A percentile compares a stretch with the other conserved stretches of the same genome.
These are phyloP conservation scores for Tylopilus intermedius DNA, from an alignment of 768 basidiomycete species.

Conservation along the genomic window DNA sequence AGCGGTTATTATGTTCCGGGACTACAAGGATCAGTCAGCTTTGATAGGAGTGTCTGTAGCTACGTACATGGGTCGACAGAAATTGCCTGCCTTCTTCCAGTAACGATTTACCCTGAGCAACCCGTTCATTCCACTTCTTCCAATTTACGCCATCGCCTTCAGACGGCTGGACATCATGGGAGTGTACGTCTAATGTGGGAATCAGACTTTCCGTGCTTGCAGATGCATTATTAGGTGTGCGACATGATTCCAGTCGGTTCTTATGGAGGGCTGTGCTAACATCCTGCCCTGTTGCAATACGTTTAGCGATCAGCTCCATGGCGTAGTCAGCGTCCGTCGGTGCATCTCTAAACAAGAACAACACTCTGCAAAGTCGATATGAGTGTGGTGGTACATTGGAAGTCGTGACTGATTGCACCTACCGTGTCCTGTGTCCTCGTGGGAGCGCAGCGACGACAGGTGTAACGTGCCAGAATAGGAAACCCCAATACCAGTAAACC, in stretches of 20 bases:
- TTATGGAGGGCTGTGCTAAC: constrained; percentile 33
- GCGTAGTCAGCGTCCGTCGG: constrained; percentile 70
- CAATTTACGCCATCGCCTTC: constrained; percentile 37
- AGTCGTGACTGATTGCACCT: constrained; percentile 9
- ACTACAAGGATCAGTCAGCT: constrained; percentile 8
- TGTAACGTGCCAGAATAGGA: constrained; percentile 58
- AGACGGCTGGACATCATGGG: constrained; percentile 1
- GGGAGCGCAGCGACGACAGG: constrained; percentile 54
- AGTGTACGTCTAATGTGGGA: neutral
- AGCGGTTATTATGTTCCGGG: neutral
- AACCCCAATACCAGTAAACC: constrained; percentile 41
- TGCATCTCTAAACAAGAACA: constrained; percentile 44
- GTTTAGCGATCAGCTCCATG: constrained; percentile 61
- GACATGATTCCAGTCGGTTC: constrained; percentile 13
- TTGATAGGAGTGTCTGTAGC: constrained; percentile 11
- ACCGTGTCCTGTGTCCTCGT: constrained; percentile 44
- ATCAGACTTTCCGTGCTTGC: constrained; percentile 5
- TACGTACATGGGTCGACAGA: constrained; percentile 34
- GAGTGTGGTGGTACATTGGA: neutral
- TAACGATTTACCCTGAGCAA: constrained; percentile 43
- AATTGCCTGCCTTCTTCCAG: constrained; percentile 39
- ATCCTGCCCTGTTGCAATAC: constrained; percentile 51
- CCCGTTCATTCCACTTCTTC: constrained; percentile 53
- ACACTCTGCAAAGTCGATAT: constrained; percentile 34
- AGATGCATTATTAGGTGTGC: constrained; percentile 11